Evolutionary conservation across 2,329 filamentous ascomycete genomes (phyloP).

Genomic region (Orbilia brochopaga): DNA sequence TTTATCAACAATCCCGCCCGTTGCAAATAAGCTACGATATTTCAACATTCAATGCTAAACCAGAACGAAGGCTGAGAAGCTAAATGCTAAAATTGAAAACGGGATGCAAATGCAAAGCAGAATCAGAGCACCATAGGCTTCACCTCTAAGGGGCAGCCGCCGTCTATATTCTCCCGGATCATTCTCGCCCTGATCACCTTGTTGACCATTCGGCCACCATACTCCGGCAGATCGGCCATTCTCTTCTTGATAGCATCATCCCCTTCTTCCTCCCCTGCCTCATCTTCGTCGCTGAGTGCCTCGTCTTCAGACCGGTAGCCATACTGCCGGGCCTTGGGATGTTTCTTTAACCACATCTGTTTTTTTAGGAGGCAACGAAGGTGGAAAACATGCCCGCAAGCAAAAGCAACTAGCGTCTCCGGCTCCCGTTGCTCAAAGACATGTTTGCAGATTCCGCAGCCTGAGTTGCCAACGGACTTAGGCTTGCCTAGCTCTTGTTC

Average conservation of each 20-base stretch:
- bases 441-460: slow-evolving; percentile 30
- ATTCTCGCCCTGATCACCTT: slow-evolving; percentile 88
- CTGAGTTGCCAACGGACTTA: slow-evolving; percentile 51
- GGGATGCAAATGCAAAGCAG: too few relatives aligned
- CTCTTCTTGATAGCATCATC: slow-evolving; percentile 52
- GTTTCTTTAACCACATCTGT: slow-evolving; percentile 55
- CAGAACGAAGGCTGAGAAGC: too few relatives aligned
- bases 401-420: slow-evolving; percentile 78
- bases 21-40: too few relatives aligned
- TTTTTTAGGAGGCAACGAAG: slow-evolving; percentile 69
- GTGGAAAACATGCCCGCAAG: slow-evolving; percentile 82
- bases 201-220: slow-evolving; percentile 55
- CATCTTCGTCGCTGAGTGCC: slow-evolving; percentile 55
- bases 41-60: background rate
- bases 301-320: slow-evolving; percentile 33
- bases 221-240: slow-evolving; percentile 38
- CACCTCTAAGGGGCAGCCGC: slow-evolving; percentile 67
- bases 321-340: slow-evolving; percentile 18
- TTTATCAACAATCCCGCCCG: too few relatives aligned
- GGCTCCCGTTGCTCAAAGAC: slow-evolving; percentile 62
- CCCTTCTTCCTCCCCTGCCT: slow-evolving; percentile 60
- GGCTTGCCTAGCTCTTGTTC: slow-evolving; percentile 55
- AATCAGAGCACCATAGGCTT: slow-evolving; percentile 51
- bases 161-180: slow-evolving; percentile 71
- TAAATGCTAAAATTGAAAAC: too few relatives aligned